Evolutionary conservation across 352 stramenopile genomes (phyloP).

Genomic region (Phytophthora ramorum): DNA sequence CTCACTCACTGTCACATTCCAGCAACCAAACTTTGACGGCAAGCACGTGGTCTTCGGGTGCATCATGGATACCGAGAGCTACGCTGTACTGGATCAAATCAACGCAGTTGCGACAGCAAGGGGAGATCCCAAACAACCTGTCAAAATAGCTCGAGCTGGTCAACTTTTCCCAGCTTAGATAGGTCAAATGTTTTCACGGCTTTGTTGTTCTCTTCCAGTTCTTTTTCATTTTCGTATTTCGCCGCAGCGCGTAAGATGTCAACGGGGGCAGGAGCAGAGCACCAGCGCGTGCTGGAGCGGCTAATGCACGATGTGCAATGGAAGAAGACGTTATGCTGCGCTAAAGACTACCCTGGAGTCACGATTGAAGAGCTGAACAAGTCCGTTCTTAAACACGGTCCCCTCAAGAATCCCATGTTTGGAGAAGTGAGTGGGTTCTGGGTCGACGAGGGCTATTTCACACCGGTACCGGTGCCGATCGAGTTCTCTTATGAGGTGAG

Average conservation of each 20-base stretch:
- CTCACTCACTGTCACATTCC: background rate
- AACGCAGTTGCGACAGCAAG: slow-evolving; percentile 54
- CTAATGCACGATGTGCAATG: slow-evolving; percentile 12
- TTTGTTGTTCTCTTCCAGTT: background rate
- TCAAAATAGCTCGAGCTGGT: slow-evolving; percentile 53
- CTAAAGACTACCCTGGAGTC: slow-evolving; percentile 1
- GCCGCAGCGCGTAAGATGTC: background rate
- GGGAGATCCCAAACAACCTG: slow-evolving; percentile 53
- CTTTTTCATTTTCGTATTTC: background rate
- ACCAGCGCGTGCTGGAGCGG: background rate
- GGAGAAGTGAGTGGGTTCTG: slow-evolving; percentile 11
- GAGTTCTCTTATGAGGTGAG: slow-evolving; percentile 1
- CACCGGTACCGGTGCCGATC: background rate
- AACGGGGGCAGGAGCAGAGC: background rate
- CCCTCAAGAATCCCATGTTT: slow-evolving; percentile 8
- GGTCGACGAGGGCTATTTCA: slow-evolving; percentile 16
- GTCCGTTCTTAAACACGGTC: slow-evolving; percentile 11
- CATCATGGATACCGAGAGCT: slow-evolving; percentile 59
- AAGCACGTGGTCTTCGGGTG: slow-evolving; percentile 86
- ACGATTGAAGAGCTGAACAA: slow-evolving; percentile 6
- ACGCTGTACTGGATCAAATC: slow-evolving; percentile 52
- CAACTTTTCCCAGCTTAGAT: slow-evolving; percentile 50
- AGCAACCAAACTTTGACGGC: slow-evolving; percentile 68
- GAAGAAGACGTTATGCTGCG: slow-evolving; percentile 8
- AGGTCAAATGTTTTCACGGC: background rate